A percentile compares a stretch with the other conserved stretches of the same genome.
Evolutionary conservation across 345 rosid species (phyloP).

Genomic region (Euphorbia peplus): DNA sequence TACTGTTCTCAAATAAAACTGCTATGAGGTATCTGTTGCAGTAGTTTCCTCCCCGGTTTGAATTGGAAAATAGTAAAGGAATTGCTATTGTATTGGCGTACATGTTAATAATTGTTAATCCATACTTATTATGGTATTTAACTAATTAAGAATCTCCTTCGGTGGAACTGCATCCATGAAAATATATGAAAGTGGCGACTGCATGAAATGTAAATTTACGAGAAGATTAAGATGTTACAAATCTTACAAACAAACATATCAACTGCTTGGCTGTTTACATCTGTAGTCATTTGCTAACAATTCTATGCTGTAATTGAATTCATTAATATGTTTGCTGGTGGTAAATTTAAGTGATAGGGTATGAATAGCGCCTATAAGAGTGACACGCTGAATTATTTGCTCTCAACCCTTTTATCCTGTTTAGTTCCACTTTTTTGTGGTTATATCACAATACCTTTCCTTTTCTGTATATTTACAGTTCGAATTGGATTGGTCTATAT

Average conservation of each 20-base stretch:
- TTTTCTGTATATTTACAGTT: constrained; percentile 33
- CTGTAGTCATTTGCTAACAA: background rate
- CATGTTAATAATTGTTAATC: background rate
- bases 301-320: background rate
- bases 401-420: background rate
- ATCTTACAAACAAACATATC: background rate
- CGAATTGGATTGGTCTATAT: constrained; percentile 74
- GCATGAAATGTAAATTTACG: background rate
- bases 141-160: background rate
- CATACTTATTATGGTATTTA: background rate
- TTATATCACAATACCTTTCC: constrained; percentile 7
- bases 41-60: background rate
- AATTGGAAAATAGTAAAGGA: background rate
- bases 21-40: background rate
- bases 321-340: background rate
- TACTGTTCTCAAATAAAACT: background rate
- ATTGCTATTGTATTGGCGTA: background rate
- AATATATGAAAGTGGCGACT: background rate
- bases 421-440: background rate
- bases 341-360: background rate
- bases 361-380: background rate
- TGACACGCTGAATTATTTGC: background rate
- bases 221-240: too few species aligned
- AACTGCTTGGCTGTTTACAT: background rate
- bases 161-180: background rate